phyloP scores from a whole-genome alignment of 768 basidiomycete genomes.

The Hemileccinum rubropunctum region DNA sequence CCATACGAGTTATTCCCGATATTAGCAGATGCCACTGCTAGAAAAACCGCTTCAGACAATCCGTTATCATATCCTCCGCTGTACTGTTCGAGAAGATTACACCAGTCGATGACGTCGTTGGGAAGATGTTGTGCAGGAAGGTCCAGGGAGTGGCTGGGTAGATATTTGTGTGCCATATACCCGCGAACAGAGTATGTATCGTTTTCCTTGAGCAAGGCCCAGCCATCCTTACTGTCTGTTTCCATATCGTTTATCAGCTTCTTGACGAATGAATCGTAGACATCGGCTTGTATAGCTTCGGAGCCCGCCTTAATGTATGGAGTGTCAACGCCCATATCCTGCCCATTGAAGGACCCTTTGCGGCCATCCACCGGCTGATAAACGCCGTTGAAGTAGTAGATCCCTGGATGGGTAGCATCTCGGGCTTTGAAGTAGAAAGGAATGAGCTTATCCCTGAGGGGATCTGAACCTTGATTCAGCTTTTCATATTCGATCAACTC shows the following conservation, averaged over 20 bases:
- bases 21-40: slow-evolving; percentile 23
- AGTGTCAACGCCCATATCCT: not conserved
- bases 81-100: slow-evolving; percentile 29
- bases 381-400: slow-evolving; percentile 8
- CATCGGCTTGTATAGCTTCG: not conserved
- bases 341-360: too few relatives aligned
- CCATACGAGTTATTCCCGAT: slow-evolving; percentile 1
- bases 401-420: slow-evolving; percentile 8
- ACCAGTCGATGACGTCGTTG: slow-evolving; percentile 30
- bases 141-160: slow-evolving; percentile 17
- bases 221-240: slow-evolving; percentile 15
- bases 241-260: slow-evolving; percentile 19
- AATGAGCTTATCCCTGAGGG: slow-evolving; percentile 19
- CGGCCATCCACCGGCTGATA: too few relatives aligned
- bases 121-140: slow-evolving; percentile 19
- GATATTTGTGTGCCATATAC: slow-evolving; percentile 22
- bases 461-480: slow-evolving; percentile 11
- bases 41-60: slow-evolving; percentile 36
- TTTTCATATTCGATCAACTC: too few relatives aligned
- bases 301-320: not conserved
- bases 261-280: not conserved
- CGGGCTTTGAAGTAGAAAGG: slow-evolving; percentile 20
- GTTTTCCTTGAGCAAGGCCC: slow-evolving; percentile 24
- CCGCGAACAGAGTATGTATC: slow-evolving; percentile 32
- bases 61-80: slow-evolving; percentile 34